Base-by-base conservation (phyloP, 2,329 filamentous ascomycete species). In the Parasarocladium wereldwijsianum region DNA sequence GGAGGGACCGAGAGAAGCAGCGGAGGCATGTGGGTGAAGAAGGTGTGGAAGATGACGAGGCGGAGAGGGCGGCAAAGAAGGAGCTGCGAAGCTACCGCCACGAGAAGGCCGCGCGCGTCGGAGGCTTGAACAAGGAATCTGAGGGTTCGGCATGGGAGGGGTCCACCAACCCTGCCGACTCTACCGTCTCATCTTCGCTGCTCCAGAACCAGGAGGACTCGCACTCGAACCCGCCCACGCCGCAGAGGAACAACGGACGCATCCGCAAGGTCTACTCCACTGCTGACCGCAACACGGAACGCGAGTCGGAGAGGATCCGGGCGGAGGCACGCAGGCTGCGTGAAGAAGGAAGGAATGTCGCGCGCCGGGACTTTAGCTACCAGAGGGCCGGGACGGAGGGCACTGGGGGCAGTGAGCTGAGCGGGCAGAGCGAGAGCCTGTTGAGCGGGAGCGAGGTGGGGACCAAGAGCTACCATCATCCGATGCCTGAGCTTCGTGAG, bases 101-200 rank as follows among this genome's bases (percentile, higher is more conserved):
- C 46, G 87, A 96, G 57, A 82, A 77, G 50, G 62, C 84, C 2
- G 87, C 87, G 1, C 70, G 80, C 30, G 85, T 96, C 2, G 87
- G 87, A 20, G 87, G 87, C 13, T 60, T 96, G 51, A 96, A 96
- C 56, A 76, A 77, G 43, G 65, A 79, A 40, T 66, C 76, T 24
- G 87, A 94, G 41, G 80, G 76, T 36, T 80, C 74, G 35, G 62
- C 71, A 40, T 93, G 83, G 66, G 81, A 92, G 47, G 82, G 81
- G 25, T 70, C 63, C 9, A 71, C 66, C 12, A 73, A 70, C 51
- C 77, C 76, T 28, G 73, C 76, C 40, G 69, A 67, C 45, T 75
- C 73, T 19, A 67, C 62, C n/a, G 70, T 73, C 29, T 47, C 49
- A 12, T 66, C 72, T 36, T 67, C 80, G 38, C 61, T 78, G 22